A percentile compares a stretch with the other conserved stretches of the same genome.
These are phyloP conservation scores for Cyberlindnera mississippiensis DNA, from an alignment of 805 yeast species.

Conservation along the genomic window DNA sequence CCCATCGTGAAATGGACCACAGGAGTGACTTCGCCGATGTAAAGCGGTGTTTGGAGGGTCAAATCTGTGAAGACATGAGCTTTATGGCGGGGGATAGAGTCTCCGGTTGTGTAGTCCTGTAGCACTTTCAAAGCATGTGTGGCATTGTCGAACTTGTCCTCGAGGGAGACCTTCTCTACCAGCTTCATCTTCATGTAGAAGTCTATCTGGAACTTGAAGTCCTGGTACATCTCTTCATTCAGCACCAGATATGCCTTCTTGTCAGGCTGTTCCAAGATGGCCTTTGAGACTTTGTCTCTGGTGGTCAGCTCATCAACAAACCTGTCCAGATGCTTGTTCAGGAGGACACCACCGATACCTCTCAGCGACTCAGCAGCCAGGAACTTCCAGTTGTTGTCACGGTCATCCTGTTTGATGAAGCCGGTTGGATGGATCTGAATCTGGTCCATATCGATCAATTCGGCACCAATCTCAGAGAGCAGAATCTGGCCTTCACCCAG, in stretches of 20 bases:
- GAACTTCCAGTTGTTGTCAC: conserved; percentile 43
- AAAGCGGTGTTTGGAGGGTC: conserved; percentile 31
- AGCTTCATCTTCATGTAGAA: conserved; percentile 43
- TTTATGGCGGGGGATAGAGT: conserved; percentile 38
- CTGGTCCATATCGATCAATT: conserved; percentile 53
- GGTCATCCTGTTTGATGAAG: conserved; percentile 43
- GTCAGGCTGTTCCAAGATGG: conserved; percentile 33
- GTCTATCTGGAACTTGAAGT: conserved; percentile 45
- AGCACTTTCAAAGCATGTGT: conserved; percentile 23
- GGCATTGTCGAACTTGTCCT: conserved; percentile 28
- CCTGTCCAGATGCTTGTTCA: conserved; percentile 40
- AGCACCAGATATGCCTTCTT: conserved; percentile 35
- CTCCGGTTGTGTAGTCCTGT: conserved; percentile 10
- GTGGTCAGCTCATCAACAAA: conserved; percentile 53
- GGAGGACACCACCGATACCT: conserved; percentile 54
- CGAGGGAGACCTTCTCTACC: conserved; percentile 28
- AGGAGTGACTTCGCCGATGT: conserved; percentile 53
- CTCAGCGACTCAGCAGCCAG: conserved; percentile 58
- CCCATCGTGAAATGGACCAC: conserved; percentile 68
- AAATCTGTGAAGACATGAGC: conserved; percentile 31
- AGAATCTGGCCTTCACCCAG: conserved; percentile 56
- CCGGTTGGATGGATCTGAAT: conserved; percentile 65
- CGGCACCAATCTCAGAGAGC: conserved; percentile 44
- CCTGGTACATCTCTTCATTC: conserved; percentile 41
- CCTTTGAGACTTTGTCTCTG: conserved; percentile 48